Evolutionary conservation across 768 basidiomycete species (phyloP).

Genomic region (Trametopsis cervina): DNA sequence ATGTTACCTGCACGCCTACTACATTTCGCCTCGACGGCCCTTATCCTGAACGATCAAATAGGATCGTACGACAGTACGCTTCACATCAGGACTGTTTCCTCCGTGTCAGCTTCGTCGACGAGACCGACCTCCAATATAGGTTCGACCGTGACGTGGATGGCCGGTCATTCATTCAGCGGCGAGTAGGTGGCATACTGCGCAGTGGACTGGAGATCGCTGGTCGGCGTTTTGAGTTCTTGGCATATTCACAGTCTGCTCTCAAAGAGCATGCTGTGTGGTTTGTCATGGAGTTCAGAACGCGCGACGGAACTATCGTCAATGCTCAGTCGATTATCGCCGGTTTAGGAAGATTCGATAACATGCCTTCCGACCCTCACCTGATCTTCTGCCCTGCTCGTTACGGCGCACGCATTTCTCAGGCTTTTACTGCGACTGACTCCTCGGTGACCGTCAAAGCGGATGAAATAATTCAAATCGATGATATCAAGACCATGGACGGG

Average conservation of each 20-base stretch:
- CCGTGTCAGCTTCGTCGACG: conserved; percentile 58
- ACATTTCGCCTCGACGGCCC: conserved; percentile 47
- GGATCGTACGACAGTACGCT: conserved; percentile 48
- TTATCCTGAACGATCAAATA: conserved; percentile 51
- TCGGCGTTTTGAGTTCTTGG: conserved; percentile 53
- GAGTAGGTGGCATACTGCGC: conserved; percentile 39
- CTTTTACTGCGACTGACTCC: conserved; percentile 68
- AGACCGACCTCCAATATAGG: conserved; percentile 44
- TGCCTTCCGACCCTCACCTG: conserved; percentile 32
- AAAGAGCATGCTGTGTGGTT: conserved; percentile 57
- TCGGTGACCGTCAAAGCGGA: conserved; percentile 37
- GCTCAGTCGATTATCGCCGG: conserved; percentile 45
- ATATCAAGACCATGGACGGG: conserved; percentile 32
- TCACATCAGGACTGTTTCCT: conserved; percentile 47
- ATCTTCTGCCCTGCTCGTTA: conserved; percentile 63
- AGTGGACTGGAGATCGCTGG: conserved; percentile 48
- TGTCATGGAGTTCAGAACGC: conserved; percentile 44
- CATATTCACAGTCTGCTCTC: conserved; percentile 70
- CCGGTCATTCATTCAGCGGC: conserved; percentile 36
- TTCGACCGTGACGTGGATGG: conserved; percentile 54
- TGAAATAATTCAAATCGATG: conserved; percentile 34
- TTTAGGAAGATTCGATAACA: conserved; percentile 41
- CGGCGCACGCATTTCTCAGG: conserved; percentile 65
- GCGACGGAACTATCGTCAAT: conserved; percentile 20
- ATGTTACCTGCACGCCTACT: conserved; percentile 49